Evolutionary conservation across 225 moss, liverwort and hornwort genomes (phyloP), one percentile per base, ranked within the genome.

Genomic region (Sphagnum contortum): DNA sequence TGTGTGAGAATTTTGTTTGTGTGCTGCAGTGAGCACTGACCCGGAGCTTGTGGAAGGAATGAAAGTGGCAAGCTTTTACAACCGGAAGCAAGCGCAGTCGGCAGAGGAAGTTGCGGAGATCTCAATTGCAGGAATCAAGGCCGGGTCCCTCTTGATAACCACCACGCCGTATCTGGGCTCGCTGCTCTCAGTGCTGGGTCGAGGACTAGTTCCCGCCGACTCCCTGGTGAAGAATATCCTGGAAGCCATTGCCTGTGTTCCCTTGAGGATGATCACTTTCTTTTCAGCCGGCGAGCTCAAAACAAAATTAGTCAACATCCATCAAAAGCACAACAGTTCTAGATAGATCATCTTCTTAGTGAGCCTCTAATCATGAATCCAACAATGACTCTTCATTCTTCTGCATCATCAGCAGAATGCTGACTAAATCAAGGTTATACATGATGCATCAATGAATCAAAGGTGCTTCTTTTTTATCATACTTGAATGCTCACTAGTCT

Each of bases 171-270:
- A 78, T 59, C 66, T 96, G 47, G 96, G 96, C 60, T 73, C 83
- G 4, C 58, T 87, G 11, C 70, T 90, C 29, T 73, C 88, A 49
- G 47, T 84, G 66, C 77, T 96, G 48, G 78, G 84, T 50, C 81
- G 96, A 3, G 96, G 96, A 14, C 83, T 82, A 69, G 76, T 87
- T 47, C 92, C 96, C 6, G 84, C 82, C 45, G 92, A 96, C 5
- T 88, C 86, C 47, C 61, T 95, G 49, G 48, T 84, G 5, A 48
- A 71, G 66, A 84, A 77, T 49, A 7, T 84, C 48, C 47, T 77
- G 12, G 84, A 84, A 77, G 80, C 84, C 44, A 4, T 75, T 54
- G 65, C 4, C 10, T 65, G 61, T 11, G 62, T 74, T 10, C 84
- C 84, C 12, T 29, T 72, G 67, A 73, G 84, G 60, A 5, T 84